These are phyloP conservation scores for Candida anglica DNA, from an alignment of 805 yeast genomes.

Conservation along the genomic window DNA sequence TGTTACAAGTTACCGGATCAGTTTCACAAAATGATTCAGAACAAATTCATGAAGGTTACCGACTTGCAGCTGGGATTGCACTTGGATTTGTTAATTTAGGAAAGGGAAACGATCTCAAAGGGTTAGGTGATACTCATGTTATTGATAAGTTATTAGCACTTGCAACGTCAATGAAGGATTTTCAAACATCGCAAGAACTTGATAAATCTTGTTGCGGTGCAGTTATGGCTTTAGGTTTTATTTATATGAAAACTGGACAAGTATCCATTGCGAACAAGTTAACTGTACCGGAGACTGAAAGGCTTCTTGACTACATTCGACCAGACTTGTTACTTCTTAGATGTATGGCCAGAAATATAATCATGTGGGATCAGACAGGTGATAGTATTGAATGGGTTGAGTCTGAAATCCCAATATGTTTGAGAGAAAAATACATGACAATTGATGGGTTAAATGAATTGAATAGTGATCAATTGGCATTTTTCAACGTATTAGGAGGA, in stretches of 20 bases:
- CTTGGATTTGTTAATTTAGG: constrained; percentile 83
- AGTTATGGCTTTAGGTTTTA: constrained; percentile 67
- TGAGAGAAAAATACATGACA: constrained; percentile 27
- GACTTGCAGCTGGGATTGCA: constrained; percentile 84
- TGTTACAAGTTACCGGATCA: constrained; percentile 62
- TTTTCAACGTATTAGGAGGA: constrained; percentile 70
- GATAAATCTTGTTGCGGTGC: constrained; percentile 75
- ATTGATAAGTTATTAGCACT: constrained; percentile 55
- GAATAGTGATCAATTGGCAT: constrained; percentile 60
- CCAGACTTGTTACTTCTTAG: constrained; percentile 75
- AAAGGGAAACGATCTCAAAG: constrained; percentile 58
- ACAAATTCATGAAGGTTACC: constrained; percentile 70
- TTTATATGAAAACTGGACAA: constrained; percentile 67
- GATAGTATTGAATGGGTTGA: constrained; percentile 52
- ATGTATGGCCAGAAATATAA: constrained; percentile 57
- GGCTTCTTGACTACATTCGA: constrained; percentile 62
- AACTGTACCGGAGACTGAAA: constrained; percentile 54
- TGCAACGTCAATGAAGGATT: constrained; percentile 60
- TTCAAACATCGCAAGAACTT: constrained; percentile 51
- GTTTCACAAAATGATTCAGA: constrained; percentile 52
- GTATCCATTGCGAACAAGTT: constrained; percentile 56
- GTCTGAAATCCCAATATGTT: constrained; percentile 47
- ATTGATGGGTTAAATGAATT: constrained; percentile 17
- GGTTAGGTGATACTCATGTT: constrained; percentile 59
- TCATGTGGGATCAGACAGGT: constrained; percentile 68